A percentile compares a stretch with the other conserved stretches of the same genome.
phyloP scores from a whole-genome alignment of 2,329 filamentous ascomycete genomes.

The Neonectria punicea region DNA sequence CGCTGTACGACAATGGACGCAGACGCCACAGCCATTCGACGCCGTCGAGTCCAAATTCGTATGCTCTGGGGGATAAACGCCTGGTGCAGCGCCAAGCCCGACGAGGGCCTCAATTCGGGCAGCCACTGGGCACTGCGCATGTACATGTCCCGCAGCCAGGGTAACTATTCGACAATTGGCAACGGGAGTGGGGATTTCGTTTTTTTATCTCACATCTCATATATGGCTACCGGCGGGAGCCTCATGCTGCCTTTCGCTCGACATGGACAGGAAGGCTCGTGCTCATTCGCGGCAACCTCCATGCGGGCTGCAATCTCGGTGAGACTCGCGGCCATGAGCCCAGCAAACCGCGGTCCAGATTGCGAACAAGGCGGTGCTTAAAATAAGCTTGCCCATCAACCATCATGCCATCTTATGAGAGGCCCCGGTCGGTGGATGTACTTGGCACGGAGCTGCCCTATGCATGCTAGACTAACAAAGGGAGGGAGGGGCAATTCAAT shows the following conservation, averaged over 20 bases:
- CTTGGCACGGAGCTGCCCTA: neutral
- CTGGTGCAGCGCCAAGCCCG: conserved; percentile 33
- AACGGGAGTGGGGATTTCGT: neutral
- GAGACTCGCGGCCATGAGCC: neutral
- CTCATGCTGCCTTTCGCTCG: neutral
- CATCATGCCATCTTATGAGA: neutral
- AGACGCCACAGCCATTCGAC: neutral
- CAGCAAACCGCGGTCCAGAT: neutral
- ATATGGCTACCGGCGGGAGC: neutral
- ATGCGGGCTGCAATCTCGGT: neutral
- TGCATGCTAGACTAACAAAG: too few species aligned
- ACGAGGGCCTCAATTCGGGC: conserved; percentile 1
- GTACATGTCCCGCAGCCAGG: conserved; percentile 28
- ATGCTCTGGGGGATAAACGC: neutral
- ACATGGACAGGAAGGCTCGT: neutral
- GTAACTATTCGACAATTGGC: conserved; percentile 13
- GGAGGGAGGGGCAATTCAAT: neutral
- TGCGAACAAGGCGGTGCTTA: neutral
- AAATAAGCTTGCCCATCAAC: neutral
- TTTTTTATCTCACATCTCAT: neutral
- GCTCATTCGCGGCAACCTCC: neutral
- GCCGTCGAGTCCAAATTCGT: neutral
- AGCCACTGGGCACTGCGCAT: conserved; percentile 31
- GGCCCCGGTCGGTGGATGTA: neutral
- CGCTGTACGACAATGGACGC: neutral